Evolutionary conservation across 768 basidiomycete genomes (phyloP).

Genomic region (Xanthoconium purpureum): DNA sequence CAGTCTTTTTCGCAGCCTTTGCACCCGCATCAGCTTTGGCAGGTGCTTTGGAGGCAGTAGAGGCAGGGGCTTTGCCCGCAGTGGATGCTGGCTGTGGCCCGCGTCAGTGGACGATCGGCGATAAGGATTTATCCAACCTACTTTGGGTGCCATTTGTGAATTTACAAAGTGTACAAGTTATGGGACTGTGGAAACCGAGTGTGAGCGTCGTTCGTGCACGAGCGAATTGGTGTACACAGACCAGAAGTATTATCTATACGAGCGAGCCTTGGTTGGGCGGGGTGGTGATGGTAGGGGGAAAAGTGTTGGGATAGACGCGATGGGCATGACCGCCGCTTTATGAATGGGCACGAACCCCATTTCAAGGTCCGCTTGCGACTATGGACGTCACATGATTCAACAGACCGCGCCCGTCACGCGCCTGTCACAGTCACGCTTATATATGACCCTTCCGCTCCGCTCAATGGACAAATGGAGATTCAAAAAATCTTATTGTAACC

Average conservation of each 20-base stretch:
- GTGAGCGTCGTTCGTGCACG: slow-evolving; percentile 14
- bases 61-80: slow-evolving; percentile 42
- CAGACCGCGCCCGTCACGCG: slow-evolving; percentile 37
- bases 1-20: slow-evolving; percentile 60
- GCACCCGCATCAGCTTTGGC: slow-evolving; percentile 41
- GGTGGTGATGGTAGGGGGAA: slow-evolving; percentile 32
- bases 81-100: slow-evolving; percentile 39
- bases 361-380: slow-evolving; percentile 33
- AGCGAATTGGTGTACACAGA: slow-evolving; percentile 10
- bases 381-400: slow-evolving; percentile 33
- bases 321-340: slow-evolving; percentile 28
- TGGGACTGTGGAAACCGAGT: slow-evolving; percentile 17
- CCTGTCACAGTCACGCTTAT: slow-evolving; percentile 25
- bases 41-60: slow-evolving; percentile 60
- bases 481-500: not conserved
- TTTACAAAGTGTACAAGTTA: slow-evolving; percentile 34
- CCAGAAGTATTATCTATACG: slow-evolving; percentile 23
- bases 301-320: slow-evolving; percentile 29
- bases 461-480: too few species aligned
- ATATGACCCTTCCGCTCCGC: not conserved
- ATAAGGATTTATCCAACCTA: slow-evolving; percentile 14
- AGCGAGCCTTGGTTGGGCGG: slow-evolving; percentile 13
- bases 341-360: slow-evolving; percentile 31
- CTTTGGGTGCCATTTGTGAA: slow-evolving; percentile 38
- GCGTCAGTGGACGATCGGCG: slow-evolving; percentile 11